Evolutionary conservation across 2,329 filamentous ascomycete species (phyloP).

Genomic region (Cordyceps fumosorosea): DNA sequence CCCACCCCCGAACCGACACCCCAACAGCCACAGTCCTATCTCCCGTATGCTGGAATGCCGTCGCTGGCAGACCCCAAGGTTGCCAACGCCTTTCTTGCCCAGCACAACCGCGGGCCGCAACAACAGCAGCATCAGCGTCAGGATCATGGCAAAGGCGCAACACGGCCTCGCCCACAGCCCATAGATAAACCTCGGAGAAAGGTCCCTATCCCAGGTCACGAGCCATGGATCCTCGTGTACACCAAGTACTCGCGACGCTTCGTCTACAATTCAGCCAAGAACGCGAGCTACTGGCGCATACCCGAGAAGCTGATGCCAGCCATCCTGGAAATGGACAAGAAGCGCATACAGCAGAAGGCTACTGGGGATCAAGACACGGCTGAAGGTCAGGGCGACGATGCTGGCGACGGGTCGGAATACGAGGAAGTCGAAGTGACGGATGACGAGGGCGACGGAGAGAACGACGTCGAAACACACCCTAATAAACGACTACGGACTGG

Average conservation of each 20-base stretch:
- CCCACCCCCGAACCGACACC: conserved; percentile 13
- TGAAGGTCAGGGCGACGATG: conserved; percentile 11
- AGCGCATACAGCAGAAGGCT: conserved; percentile 56
- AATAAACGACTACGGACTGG: conserved; percentile 59
- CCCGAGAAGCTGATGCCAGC: conserved; percentile 79
- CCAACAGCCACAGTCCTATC: conserved; percentile 24
- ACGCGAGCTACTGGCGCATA: conserved; percentile 92
- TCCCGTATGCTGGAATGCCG: conserved; percentile 25
- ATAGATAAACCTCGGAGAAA: conserved; percentile 76
- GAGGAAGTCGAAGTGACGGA: conserved; percentile 61
- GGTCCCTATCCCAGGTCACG: conserved; percentile 69
- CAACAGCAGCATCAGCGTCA: conserved; percentile 37
- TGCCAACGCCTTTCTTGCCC: conserved; percentile 56
- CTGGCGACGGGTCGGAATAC: conserved; percentile 62
- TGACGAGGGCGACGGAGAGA: conserved; percentile 38
- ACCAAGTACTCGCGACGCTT: conserved; percentile 87
- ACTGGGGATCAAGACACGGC: conserved; percentile 17
- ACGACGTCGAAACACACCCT: conserved; percentile 30
- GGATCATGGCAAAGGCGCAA: conserved; percentile 48
- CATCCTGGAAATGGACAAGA: conserved; percentile 66
- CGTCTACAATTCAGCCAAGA: conserved; percentile 79
- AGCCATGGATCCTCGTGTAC: conserved; percentile 87
- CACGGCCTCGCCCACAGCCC: conserved; percentile 59
- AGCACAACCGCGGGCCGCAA: conserved; percentile 37
- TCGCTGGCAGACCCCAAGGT: conserved; percentile 47